phyloP scores from a whole-genome alignment of 371 early-diverging fungal species.

The Syncephalastrum racemosum region DNA sequence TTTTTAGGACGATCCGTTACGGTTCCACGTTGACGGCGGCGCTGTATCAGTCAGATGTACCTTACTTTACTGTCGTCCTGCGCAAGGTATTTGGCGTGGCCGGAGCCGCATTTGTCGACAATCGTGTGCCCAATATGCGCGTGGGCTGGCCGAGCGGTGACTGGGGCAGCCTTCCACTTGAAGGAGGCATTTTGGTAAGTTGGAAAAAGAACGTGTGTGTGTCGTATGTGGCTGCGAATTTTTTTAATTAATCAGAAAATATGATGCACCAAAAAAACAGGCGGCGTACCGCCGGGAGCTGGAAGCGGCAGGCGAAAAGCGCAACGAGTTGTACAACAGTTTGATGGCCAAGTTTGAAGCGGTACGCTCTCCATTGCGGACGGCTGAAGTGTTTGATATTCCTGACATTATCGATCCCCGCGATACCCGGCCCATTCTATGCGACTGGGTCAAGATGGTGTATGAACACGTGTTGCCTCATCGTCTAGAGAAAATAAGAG shows the following conservation, averaged over 20 bases:
- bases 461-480: constrained; percentile 42
- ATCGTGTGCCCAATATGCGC: constrained; percentile 43
- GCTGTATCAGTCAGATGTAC: constrained; percentile 46
- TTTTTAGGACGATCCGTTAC: constrained; percentile 41
- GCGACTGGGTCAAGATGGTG: constrained; percentile 45
- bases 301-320: constrained; percentile 46
- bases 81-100: constrained; percentile 54
- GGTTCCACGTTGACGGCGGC: constrained; percentile 47
- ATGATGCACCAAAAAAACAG: constrained; percentile 11
- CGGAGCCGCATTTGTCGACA: constrained; percentile 51
- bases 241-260: not conserved
- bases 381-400: constrained; percentile 48
- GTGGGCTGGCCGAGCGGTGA: constrained; percentile 49
- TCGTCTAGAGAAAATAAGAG: constrained; percentile 33
- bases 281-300: constrained; percentile 44
- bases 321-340: constrained; percentile 37
- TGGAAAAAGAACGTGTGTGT: not conserved
- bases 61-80: constrained; percentile 42
- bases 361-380: constrained; percentile 42
- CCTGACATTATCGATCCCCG: constrained; percentile 51
- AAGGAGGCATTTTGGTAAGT: constrained; percentile 38
- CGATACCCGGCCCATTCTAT: constrained; percentile 40
- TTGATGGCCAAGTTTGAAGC: constrained; percentile 43
- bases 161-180: constrained; percentile 47
- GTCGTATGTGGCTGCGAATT: too few relatives aligned